phyloP scores from a whole-genome alignment of 1,139 yeast genomes.

The Kurtzmaniella quercitrusa region DNA sequence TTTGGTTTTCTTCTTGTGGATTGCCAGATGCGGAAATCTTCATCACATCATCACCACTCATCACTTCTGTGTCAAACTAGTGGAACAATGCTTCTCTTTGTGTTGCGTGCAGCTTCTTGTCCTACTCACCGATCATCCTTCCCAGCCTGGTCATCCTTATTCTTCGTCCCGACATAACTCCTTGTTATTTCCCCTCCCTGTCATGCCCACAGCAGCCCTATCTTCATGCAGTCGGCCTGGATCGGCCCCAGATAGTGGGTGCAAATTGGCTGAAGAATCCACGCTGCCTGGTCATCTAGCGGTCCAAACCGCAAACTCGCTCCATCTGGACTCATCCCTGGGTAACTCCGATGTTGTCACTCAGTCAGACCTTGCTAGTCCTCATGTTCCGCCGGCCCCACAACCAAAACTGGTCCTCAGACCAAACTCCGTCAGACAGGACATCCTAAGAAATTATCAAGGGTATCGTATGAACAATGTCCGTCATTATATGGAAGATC shows the following conservation, averaged over 20 bases:
- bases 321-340: neutral
- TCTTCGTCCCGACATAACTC: too few relatives aligned
- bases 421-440: neutral
- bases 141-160: too few relatives aligned
- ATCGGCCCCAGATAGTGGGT: neutral
- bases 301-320: neutral
- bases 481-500: constrained; percentile 45
- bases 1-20: too few relatives aligned
- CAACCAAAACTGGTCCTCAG: neutral
- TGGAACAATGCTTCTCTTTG: too few relatives aligned
- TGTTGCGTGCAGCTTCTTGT: too few relatives aligned
- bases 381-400: constrained; percentile 6
- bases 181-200: too few relatives aligned
- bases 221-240: neutral
- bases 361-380: neutral
- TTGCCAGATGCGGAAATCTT: too few relatives aligned
- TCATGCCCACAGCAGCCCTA: too few relatives aligned
- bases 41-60: too few relatives aligned
- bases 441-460: constrained; percentile 1
- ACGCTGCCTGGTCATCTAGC: neutral
- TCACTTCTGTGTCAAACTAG: too few relatives aligned
- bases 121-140: too few relatives aligned
- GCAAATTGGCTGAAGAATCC: neutral
- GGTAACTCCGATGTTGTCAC: neutral
- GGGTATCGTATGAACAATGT: constrained; percentile 11